Evolutionary conservation across 2,329 filamentous ascomycete species (phyloP).

Genomic region (Fusarium pilosicola): DNA sequence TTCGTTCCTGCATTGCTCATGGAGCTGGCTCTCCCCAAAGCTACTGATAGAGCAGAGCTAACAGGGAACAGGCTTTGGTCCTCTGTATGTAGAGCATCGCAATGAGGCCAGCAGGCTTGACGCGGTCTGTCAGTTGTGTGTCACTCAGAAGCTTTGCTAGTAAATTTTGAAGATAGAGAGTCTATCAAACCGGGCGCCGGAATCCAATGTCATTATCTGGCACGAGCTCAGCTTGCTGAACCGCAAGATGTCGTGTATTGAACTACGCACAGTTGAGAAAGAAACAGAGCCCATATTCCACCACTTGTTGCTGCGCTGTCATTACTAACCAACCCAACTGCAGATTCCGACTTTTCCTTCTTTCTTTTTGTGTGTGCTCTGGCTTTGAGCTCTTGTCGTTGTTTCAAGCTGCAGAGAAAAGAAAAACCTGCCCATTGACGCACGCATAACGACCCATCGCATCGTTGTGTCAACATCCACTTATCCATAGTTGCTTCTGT

Average conservation of each 20-base stretch:
- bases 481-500: slow-evolving; percentile 39
- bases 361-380: slow-evolving; percentile 3
- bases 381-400: slow-evolving; percentile 3
- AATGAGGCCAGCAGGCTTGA: slow-evolving; percentile 27
- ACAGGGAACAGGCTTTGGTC: slow-evolving; percentile 28
- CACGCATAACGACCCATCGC: slow-evolving; percentile 23
- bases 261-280: not conserved
- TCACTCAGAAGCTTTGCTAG: slow-evolving; percentile 17
- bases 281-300: slow-evolving; percentile 9
- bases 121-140: slow-evolving; percentile 19
- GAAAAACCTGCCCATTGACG: slow-evolving; percentile 20
- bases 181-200: slow-evolving; percentile 12
- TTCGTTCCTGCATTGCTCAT: slow-evolving; percentile 45
- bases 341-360: slow-evolving; percentile 9
- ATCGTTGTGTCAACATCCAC: slow-evolving; percentile 29
- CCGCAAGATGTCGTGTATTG: slow-evolving; percentile 2
- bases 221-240: not conserved
- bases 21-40: slow-evolving; percentile 29
- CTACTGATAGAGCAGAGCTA: slow-evolving; percentile 31
- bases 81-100: slow-evolving; percentile 3
- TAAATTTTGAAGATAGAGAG: not conserved
- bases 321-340: slow-evolving; percentile 11
- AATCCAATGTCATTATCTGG: slow-evolving; percentile 8
- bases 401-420: slow-evolving; percentile 18
- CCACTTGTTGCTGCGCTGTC: slow-evolving; percentile 6